These are phyloP conservation scores for Metschnikowia amazonensis DNA, from an alignment of 805 yeast species.

Conservation along the genomic window DNA sequence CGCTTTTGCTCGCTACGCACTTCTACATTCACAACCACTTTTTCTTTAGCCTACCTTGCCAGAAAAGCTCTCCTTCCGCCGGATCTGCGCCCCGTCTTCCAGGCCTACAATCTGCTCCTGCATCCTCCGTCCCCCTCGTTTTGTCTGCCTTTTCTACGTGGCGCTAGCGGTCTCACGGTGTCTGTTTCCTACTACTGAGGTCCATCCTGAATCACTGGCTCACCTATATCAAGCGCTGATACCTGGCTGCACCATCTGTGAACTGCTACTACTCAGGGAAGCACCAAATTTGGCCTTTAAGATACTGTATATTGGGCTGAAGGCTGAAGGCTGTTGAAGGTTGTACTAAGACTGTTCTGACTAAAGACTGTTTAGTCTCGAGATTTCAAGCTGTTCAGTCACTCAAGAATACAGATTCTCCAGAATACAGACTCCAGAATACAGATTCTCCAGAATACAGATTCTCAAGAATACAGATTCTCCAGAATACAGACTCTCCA, in stretches of 20 bases:
- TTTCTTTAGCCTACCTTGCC: background rate
- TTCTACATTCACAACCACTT: constrained; percentile 1
- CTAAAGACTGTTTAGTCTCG: too few relatives aligned
- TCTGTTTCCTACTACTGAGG: background rate
- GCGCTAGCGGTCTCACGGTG: background rate
- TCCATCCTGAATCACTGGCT: background rate
- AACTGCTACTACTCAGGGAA: background rate
- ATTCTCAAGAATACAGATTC: too few relatives aligned
- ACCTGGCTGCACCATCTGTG: background rate
- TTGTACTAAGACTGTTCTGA: too few relatives aligned
- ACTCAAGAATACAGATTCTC: too few relatives aligned
- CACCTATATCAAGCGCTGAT: background rate
- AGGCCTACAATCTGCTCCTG: background rate
- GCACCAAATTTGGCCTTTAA: too few relatives aligned
- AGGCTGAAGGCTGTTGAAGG: too few relatives aligned
- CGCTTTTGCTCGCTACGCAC: constrained; percentile 6
- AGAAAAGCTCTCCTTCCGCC: background rate
- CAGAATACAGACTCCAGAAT: too few relatives aligned
- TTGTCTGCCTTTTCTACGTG: background rate
- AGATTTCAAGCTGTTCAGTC: too few relatives aligned
- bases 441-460: too few relatives aligned
- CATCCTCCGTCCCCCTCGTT: background rate
- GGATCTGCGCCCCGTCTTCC: background rate
- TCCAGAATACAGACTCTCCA: too few relatives aligned
- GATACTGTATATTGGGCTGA: too few relatives aligned